Conservation (phyloP, 2,329 filamentous ascomycete species). For the Colletotrichum salicis region DNA sequence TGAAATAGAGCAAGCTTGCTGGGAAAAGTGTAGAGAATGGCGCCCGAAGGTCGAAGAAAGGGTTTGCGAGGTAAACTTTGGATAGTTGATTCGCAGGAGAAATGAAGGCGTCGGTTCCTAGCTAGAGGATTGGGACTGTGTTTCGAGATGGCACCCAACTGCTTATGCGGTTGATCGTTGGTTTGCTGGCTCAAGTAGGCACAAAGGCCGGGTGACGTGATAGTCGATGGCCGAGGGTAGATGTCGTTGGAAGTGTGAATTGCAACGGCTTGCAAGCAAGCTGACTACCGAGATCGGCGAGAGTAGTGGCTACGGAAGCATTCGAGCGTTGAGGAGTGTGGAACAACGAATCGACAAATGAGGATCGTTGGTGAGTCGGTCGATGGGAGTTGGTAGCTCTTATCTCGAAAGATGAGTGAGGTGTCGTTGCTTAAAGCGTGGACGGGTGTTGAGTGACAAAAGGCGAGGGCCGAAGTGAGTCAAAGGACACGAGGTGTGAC, state of each 20-base stretch:
- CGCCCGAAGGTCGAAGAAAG: slow-evolving; percentile 19
- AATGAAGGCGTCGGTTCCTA: slow-evolving; percentile 42
- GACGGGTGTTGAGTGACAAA: slow-evolving; percentile 8
- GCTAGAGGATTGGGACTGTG: slow-evolving; percentile 30
- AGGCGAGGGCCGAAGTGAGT: slow-evolving; percentile 33
- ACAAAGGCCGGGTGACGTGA: slow-evolving; percentile 14
- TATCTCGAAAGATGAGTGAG: slow-evolving; percentile 5
- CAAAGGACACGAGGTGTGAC: slow-evolving; percentile 25
- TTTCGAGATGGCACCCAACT: not conserved
- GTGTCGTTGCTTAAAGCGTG: slow-evolving; percentile 11
- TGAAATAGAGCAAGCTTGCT: slow-evolving; percentile 41
- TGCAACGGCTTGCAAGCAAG: slow-evolving; percentile 38
- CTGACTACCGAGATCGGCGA: slow-evolving; percentile 36
- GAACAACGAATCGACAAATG: slow-evolving; percentile 17
- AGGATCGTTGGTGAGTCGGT: slow-evolving; percentile 1
- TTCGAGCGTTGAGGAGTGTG: slow-evolving; percentile 28
- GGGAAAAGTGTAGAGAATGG: slow-evolving; percentile 27
- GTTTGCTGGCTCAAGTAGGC: slow-evolving; percentile 17
- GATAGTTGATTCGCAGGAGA: slow-evolving; percentile 33
- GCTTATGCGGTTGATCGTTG: not conserved
- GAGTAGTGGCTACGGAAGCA: slow-evolving; percentile 31
- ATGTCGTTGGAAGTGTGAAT: slow-evolving; percentile 23
- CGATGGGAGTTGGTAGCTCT: slow-evolving; percentile 2
- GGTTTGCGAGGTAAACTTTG: slow-evolving; percentile 19
- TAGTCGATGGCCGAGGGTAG: slow-evolving; percentile 25